Conservation (phyloP, 2,329 filamentous ascomycete species). For the Lachnellula occidentalis region DNA sequence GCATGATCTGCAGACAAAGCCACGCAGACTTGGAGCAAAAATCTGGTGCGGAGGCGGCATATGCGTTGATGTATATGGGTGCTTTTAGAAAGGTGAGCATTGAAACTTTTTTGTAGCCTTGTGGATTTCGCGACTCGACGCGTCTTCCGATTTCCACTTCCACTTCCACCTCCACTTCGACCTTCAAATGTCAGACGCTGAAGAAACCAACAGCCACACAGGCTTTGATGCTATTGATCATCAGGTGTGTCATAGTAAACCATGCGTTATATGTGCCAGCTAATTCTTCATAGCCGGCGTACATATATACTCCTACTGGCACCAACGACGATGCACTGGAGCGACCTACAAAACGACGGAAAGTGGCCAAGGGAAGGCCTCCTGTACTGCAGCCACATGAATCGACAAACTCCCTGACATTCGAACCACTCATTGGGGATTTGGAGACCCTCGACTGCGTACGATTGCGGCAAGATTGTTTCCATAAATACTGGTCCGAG, state of each 20-base stretch:
- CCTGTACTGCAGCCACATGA: background rate
- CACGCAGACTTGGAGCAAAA: constrained; percentile 23
- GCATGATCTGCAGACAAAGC: constrained; percentile 31
- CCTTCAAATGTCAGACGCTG: constrained; percentile 28
- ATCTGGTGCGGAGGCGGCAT: constrained; percentile 28
- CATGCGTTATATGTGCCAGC: background rate
- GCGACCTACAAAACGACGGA: constrained; percentile 33
- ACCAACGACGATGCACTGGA: constrained; percentile 17
- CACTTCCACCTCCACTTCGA: background rate
- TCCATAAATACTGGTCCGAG: constrained; percentile 56
- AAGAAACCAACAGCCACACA: constrained; percentile 19
- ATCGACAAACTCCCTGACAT: constrained; percentile 28
- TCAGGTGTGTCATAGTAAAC: constrained; percentile 22
- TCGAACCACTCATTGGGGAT: constrained; percentile 50
- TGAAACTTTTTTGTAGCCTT: constrained; percentile 12
- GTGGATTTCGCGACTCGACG: constrained; percentile 11
- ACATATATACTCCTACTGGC: constrained; percentile 30
- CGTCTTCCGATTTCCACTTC: constrained; percentile 10
- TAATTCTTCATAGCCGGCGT: constrained; percentile 29
- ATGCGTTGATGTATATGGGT: constrained; percentile 19
- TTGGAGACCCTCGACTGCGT: constrained; percentile 45
- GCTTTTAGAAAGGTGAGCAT: constrained; percentile 3
- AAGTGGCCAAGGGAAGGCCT: constrained; percentile 24
- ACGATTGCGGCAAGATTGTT: constrained; percentile 52
- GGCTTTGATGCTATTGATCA: constrained; percentile 30